A percentile compares a stretch with the other conserved stretches of the same genome.
These are phyloP conservation scores for Casuarina equisetifolia DNA, from an alignment of 306 rosid genomes.

Conservation along the genomic window DNA sequence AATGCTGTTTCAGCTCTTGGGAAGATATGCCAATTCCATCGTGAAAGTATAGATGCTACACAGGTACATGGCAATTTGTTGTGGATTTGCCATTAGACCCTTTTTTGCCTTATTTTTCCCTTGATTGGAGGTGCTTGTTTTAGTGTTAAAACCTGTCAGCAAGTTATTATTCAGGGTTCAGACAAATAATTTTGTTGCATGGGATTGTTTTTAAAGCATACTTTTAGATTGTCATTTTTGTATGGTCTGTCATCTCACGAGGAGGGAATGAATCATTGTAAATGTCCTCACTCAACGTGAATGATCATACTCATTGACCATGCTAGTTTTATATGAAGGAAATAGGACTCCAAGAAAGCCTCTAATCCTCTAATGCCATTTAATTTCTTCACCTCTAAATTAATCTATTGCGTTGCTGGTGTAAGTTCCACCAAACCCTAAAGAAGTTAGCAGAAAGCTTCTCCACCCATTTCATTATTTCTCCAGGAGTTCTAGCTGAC, in stretches of 20 bases:
- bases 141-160: background rate
- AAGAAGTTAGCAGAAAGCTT: background rate
- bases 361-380: background rate
- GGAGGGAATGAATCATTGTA: background rate
- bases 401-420: background rate
- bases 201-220: background rate
- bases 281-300: background rate
- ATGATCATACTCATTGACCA: background rate
- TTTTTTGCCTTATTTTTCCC: background rate
- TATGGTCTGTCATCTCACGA: background rate
- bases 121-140: background rate
- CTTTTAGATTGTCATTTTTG: background rate
- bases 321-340: background rate
- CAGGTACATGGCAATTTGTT: slow-evolving; percentile 57
- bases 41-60: slow-evolving; percentile 80
- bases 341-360: background rate
- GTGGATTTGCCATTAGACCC: background rate
- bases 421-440: background rate
- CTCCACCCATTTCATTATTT: background rate
- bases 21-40: slow-evolving; percentile 86
- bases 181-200: background rate
- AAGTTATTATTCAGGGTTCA: background rate
- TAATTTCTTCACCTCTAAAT: background rate
- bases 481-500: background rate
- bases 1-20: slow-evolving; percentile 98